These are phyloP conservation scores for Stylonectria norvegica DNA, from an alignment of 2,329 filamentous ascomycete species.

Conservation along the genomic window DNA sequence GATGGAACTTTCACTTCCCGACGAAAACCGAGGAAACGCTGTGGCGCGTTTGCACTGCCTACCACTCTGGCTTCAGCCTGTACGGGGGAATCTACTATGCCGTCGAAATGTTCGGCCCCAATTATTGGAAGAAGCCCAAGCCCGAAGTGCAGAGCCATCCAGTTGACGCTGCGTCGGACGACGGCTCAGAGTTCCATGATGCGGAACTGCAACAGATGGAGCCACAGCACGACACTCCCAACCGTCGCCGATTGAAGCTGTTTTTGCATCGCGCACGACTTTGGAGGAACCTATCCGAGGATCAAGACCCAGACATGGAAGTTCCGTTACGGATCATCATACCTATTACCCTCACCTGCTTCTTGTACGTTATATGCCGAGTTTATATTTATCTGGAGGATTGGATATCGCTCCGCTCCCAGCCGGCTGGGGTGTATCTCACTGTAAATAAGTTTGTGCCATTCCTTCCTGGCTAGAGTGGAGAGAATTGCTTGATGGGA, in stretches of 20 bases:
- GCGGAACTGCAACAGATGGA: neutral
- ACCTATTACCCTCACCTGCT: neutral
- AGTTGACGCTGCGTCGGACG: neutral
- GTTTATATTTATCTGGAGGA: slow-evolving; percentile 9
- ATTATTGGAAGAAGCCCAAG: neutral
- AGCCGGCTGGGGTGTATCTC: slow-evolving; percentile 6
- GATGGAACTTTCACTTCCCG: slow-evolving; percentile 29
- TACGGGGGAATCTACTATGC: slow-evolving; percentile 2
- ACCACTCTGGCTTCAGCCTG: slow-evolving; percentile 11
- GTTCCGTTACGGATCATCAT: slow-evolving; percentile 1
- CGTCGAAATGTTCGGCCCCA: neutral
- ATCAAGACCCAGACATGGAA: slow-evolving; percentile 4
- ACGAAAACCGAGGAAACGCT: slow-evolving; percentile 14
- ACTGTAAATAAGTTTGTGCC: slow-evolving; percentile 7
- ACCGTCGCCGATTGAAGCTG: neutral
- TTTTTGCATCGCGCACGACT: neutral
- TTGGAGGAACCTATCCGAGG: slow-evolving; percentile 1
- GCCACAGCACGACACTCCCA: neutral
- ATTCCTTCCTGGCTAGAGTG: too few relatives aligned
- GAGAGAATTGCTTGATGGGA: too few relatives aligned
- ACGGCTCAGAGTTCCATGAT: neutral
- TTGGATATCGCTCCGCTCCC: slow-evolving; percentile 1
- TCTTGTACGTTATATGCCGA: slow-evolving; percentile 4
- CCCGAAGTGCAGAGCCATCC: neutral
- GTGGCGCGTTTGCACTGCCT: slow-evolving; percentile 21